A percentile compares a stretch with the other conserved stretches of the same genome.
Evolutionary conservation across 768 basidiomycete genomes (phyloP).

Genomic region (Brasilioporus rufonigricans): DNA sequence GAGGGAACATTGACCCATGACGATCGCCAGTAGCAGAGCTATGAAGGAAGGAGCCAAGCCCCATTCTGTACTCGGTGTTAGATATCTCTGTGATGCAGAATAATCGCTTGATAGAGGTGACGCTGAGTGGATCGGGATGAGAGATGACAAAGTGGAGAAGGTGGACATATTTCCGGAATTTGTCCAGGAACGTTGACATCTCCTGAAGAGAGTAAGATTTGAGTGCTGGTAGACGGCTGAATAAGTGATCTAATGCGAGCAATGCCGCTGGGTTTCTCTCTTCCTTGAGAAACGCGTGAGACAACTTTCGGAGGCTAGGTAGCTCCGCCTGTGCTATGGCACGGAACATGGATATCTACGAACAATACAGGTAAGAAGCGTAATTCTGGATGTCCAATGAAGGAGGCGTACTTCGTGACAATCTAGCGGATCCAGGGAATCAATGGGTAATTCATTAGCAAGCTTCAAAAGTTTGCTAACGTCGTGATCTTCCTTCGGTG

Average conservation of each 20-base stretch:
- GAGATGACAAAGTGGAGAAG: conserved; percentile 2
- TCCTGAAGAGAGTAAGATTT: too few species aligned
- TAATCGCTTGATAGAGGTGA: too few species aligned
- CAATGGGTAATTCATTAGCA: conserved; percentile 11
- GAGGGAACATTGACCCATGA: background rate
- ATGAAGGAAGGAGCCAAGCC: conserved; percentile 8
- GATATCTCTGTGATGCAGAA: too few species aligned
- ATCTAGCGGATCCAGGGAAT: conserved; percentile 5
- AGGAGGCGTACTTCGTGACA: conserved; percentile 10
- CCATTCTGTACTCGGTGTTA: conserved; percentile 6
- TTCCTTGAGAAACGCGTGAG: conserved; percentile 23
- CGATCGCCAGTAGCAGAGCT: background rate
- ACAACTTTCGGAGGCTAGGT: conserved; percentile 32
- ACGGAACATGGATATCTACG: too few species aligned
- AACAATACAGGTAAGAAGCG: background rate
- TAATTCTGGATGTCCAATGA: too few species aligned
- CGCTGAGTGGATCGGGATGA: conserved; percentile 4
- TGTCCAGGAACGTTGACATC: conserved; percentile 1
- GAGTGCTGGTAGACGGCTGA: conserved; percentile 12
- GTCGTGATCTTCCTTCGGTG: too few species aligned
- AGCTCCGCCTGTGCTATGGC: conserved; percentile 19
- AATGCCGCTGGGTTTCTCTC: too few species aligned
- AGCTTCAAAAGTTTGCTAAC: too few species aligned
- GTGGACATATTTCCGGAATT: conserved; percentile 4
- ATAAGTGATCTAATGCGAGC: too few species aligned